These are phyloP conservation scores for Blastobotrys serpentis DNA, from an alignment of 1,139 yeast genomes.

Conservation along the genomic window DNA sequence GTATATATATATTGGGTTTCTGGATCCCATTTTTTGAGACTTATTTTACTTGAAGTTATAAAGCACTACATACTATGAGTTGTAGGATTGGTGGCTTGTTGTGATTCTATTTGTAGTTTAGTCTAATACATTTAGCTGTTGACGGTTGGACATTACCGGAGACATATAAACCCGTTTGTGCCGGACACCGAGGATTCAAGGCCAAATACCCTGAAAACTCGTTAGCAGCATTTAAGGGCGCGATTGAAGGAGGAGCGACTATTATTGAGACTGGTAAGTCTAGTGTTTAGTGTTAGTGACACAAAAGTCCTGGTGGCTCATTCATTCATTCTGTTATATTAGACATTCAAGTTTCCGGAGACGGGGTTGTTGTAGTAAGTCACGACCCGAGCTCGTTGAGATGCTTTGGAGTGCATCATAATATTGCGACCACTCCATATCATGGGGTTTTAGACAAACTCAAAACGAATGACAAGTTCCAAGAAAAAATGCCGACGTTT, in stretches of 20 bases:
- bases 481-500: constrained; percentile 61
- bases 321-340: not conserved
- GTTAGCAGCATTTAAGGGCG: constrained; percentile 65
- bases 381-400: constrained; percentile 67
- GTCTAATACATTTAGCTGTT: not conserved
- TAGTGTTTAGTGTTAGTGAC: not conserved
- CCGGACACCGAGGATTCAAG: constrained; percentile 34
- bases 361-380: constrained; percentile 69
- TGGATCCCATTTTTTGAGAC: too few species aligned
- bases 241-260: constrained; percentile 66
- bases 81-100: too few species aligned
- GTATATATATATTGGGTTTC: too few species aligned
- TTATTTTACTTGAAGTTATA: too few species aligned
- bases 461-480: constrained; percentile 52
- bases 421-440: constrained; percentile 42
- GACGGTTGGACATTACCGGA: constrained; percentile 11
- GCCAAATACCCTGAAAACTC: constrained; percentile 74
- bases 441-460: constrained; percentile 50
- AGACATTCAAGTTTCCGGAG: constrained; percentile 76
- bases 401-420: constrained; percentile 49
- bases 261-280: constrained; percentile 59
- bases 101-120: not conserved
- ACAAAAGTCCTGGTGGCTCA: too few species aligned
- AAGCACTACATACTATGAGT: not conserved
- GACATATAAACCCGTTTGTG: constrained; percentile 23